These are phyloP conservation scores for Leishmania gerbilli DNA, from an alignment of 208 protist genomes.

Conservation along the genomic window DNA sequence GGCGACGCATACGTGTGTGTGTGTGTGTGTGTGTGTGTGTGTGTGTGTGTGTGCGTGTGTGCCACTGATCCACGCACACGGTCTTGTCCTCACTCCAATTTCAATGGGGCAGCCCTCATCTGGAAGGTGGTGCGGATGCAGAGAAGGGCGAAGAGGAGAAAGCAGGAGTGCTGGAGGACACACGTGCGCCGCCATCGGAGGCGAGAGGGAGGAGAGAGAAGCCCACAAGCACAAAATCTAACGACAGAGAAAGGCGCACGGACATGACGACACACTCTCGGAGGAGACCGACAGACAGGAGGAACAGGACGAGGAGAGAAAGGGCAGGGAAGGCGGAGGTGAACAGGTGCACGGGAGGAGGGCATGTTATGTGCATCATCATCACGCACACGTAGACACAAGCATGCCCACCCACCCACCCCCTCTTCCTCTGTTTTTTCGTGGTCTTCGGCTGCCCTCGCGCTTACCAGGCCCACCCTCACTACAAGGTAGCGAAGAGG, in stretches of 20 bases:
- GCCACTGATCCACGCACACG: neutral
- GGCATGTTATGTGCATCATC: neutral
- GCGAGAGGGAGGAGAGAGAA: neutral
- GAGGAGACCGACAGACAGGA: neutral
- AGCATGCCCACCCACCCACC: neutral
- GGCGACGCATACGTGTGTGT: neutral
- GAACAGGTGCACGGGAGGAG: neutral
- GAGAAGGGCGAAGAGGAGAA: neutral
- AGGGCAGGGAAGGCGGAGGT: neutral
- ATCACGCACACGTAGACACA: neutral
- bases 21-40: neutral
- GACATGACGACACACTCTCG: no score
- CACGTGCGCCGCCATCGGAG: neutral
- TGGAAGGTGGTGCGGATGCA: neutral
- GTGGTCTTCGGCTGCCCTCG: neutral
- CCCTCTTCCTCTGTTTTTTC: neutral
- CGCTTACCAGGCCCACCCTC: neutral
- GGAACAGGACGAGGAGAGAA: neutral
- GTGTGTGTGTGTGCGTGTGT: neutral
- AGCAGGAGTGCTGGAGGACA: neutral
- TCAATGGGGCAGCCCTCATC: neutral
- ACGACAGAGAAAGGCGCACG: neutral
- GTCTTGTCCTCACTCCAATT: neutral
- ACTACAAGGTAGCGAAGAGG: slow-evolving; percentile 31
- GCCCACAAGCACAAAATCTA: neutral